These are phyloP conservation scores for Coniosporium apollinis DNA, from an alignment of 495 filamentous ascomycete genomes.

Conservation along the genomic window DNA sequence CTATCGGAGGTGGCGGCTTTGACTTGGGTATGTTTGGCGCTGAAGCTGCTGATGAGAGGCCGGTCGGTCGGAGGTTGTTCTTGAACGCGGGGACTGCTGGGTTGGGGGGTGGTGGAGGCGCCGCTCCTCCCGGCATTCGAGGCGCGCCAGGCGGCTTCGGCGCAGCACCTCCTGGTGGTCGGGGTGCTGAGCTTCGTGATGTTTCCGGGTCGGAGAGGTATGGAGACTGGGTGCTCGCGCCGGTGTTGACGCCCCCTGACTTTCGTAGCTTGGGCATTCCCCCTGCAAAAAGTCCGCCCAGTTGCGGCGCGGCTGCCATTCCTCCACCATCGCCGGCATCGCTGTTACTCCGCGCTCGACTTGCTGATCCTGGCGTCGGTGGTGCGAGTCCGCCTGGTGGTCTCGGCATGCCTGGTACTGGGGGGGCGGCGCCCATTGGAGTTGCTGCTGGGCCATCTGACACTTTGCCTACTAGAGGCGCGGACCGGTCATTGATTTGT, in stretches of 20 bases:
- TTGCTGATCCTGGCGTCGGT: constrained; percentile 43
- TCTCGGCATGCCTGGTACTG: constrained; percentile 52
- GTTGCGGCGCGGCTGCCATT: constrained; percentile 52
- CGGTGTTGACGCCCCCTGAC: constrained; percentile 77
- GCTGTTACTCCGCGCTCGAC: constrained; percentile 66
- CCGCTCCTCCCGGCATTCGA: constrained; percentile 39
- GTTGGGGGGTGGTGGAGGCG: constrained; percentile 34
- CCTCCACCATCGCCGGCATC: constrained; percentile 37
- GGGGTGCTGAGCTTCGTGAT: constrained; percentile 27
- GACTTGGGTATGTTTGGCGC: constrained; percentile 14
- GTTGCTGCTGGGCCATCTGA: constrained; percentile 41
- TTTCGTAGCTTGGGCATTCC: constrained; percentile 92
- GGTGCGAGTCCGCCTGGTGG: constrained; percentile 57
- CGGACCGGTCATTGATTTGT: constrained; percentile 68
- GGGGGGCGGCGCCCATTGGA: constrained; percentile 55
- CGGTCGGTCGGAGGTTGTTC: constrained; percentile 22
- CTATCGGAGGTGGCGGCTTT: constrained; percentile 26
- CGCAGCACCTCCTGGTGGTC: constrained; percentile 36
- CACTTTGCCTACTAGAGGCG: constrained; percentile 44
- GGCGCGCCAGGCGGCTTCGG: constrained; percentile 54
- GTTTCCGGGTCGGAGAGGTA: constrained; percentile 69
- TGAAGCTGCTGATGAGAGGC: constrained; percentile 15
- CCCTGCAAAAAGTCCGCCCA: constrained; percentile 79
- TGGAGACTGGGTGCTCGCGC: constrained; percentile 57
- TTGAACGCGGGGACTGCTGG: constrained; percentile 17